These are phyloP conservation scores for Tetrapisispora nanseiensis DNA, from an alignment of 805 yeast species.

Conservation along the genomic window DNA sequence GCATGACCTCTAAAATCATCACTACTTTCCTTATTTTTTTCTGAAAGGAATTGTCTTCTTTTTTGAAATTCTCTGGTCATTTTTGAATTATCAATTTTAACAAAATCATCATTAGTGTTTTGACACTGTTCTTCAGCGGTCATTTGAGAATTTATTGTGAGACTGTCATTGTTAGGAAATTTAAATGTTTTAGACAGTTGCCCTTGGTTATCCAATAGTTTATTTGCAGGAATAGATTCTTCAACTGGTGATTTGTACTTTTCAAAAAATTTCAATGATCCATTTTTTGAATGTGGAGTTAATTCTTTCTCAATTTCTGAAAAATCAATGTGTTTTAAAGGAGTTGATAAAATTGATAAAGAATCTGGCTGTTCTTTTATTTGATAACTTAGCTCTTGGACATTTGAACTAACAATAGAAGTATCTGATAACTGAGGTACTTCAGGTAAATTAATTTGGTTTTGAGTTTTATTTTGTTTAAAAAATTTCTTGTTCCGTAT, in stretches of 20 bases:
- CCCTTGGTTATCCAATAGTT: neutral
- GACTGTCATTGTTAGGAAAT: conserved; percentile 17
- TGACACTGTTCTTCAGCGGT: neutral
- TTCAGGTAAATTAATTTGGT: neutral
- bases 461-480: neutral
- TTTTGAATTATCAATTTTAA: conserved; percentile 10
- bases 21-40: neutral
- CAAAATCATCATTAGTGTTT: conserved; percentile 10
- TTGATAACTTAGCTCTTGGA: no score
- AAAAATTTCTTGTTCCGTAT: conserved; percentile 6
- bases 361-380: conserved; percentile 7
- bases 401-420: no score
- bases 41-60: conserved; percentile 12
- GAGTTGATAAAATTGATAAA: conserved; percentile 19
- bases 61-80: conserved; percentile 11
- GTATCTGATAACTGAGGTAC: no score
- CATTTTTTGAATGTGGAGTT: conserved; percentile 11
- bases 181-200: conserved; percentile 5
- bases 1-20: conserved; percentile 9
- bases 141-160: neutral
- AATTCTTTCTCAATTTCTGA: conserved; percentile 18
- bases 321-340: conserved; percentile 20
- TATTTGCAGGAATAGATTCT: neutral
- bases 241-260: conserved; percentile 6
- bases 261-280: conserved; percentile 20